Evolutionary conservation across 1,284 basidiomycete genomes (phyloP).

Genomic region (Cryptococcus sp.): DNA sequence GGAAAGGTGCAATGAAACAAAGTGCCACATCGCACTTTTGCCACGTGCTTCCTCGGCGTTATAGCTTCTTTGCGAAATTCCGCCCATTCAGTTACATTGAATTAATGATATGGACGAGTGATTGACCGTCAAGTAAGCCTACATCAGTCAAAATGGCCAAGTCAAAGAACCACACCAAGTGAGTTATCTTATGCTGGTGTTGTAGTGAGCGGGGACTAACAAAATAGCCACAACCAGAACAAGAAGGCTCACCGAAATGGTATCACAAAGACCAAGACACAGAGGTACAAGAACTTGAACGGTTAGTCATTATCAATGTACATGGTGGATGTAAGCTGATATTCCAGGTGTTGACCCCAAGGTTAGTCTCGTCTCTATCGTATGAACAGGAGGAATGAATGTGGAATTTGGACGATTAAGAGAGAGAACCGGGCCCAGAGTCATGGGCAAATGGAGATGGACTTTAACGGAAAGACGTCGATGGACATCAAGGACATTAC

Average conservation of each 20-base stretch:
- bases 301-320: constrained; percentile 68
- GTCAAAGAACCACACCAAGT: constrained; percentile 57
- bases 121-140: too few relatives aligned
- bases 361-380: constrained; percentile 29
- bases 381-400: neutral
- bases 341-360: constrained; percentile 66
- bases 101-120: too few relatives aligned
- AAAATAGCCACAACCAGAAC: constrained; percentile 88
- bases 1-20: too few relatives aligned
- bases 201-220: constrained; percentile 25
- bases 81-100: too few relatives aligned
- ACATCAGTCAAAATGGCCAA: constrained; percentile 54
- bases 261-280: constrained; percentile 75
- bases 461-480: too few relatives aligned
- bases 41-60: too few relatives aligned
- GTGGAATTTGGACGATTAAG: neutral
- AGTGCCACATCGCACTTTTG: too few relatives aligned
- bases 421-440: neutral
- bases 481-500: too few relatives aligned
- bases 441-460: too few relatives aligned
- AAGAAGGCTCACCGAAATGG: constrained; percentile 85
- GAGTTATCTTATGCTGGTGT: constrained; percentile 7
- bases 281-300: constrained; percentile 77
- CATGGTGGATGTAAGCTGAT: constrained; percentile 71
- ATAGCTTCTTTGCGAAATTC: too few relatives aligned